These are phyloP conservation scores for Ophiostoma ulmi DNA, from an alignment of 2,329 filamentous ascomycete genomes.

Conservation along the genomic window DNA sequence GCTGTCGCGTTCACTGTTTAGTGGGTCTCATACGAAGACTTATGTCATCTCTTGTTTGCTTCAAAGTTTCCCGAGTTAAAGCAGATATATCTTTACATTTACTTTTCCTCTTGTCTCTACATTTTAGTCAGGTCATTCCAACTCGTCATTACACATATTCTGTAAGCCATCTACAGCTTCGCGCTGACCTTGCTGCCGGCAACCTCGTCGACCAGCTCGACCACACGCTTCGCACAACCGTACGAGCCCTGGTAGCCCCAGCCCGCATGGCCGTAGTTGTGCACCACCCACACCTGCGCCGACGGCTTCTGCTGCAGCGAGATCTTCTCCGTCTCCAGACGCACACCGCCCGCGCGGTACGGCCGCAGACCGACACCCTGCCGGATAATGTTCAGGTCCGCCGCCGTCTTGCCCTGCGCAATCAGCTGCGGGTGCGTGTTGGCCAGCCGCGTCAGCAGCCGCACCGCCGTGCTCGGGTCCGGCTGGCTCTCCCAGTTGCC, in stretches of 20 bases:
- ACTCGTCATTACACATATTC: too few species aligned
- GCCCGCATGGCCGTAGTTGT: slow-evolving; percentile 74
- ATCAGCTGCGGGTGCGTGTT: slow-evolving; percentile 59
- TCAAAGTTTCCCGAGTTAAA: not conserved
- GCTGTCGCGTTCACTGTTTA: slow-evolving; percentile 13
- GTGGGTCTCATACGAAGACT: not conserved
- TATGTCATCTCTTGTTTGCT: not conserved
- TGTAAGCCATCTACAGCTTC: slow-evolving; percentile 1
- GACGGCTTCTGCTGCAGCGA: not conserved
- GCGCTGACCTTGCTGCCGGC: slow-evolving; percentile 26
- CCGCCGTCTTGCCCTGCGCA: slow-evolving; percentile 57
- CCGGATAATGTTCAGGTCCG: slow-evolving; percentile 67
- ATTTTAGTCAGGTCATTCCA: too few species aligned
- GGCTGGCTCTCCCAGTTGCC: slow-evolving; percentile 73
- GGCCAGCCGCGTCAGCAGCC: slow-evolving; percentile 78
- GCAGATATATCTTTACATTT: not conserved
- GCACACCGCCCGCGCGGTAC: slow-evolving; percentile 64
- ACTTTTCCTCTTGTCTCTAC: not conserved
- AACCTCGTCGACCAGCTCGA: slow-evolving; percentile 63
- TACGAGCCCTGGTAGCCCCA: slow-evolving; percentile 70
- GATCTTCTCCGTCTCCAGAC: slow-evolving; percentile 68
- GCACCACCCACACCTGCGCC: slow-evolving; percentile 58
- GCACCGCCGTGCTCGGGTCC: slow-evolving; percentile 70
- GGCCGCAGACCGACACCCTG: slow-evolving; percentile 81
- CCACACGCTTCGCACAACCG: slow-evolving; percentile 63